Evolutionary conservation across 2,329 filamentous ascomycete genomes (phyloP).

Genomic region (Cryphonectria nitschkei): DNA sequence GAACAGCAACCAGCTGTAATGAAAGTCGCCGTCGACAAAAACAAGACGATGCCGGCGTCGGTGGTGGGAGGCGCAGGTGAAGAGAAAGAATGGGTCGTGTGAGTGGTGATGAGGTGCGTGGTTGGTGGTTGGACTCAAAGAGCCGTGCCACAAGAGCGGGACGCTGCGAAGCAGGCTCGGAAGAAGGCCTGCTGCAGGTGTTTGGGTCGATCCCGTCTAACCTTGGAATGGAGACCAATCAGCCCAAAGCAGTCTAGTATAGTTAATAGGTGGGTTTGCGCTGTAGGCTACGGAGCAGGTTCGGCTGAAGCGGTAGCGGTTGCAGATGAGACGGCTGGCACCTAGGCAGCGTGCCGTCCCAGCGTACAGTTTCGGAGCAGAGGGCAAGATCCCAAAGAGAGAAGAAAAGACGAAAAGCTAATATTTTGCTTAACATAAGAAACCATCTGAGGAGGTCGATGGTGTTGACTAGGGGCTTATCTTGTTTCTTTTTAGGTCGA

Average conservation of each 20-base stretch:
- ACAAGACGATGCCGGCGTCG: conserved; percentile 11
- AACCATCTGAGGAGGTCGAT: conserved; percentile 10
- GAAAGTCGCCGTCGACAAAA: conserved; percentile 12
- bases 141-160: conserved; percentile 13
- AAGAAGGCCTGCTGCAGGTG: conserved; percentile 14
- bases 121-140: conserved; percentile 17
- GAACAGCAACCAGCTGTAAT: not conserved
- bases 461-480: too few species aligned
- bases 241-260: conserved; percentile 8
- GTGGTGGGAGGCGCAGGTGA: conserved; percentile 5
- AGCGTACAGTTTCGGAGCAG: not conserved
- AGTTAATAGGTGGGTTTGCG: conserved; percentile 7
- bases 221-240: not conserved
- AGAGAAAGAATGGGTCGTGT: conserved; percentile 18
- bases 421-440: not conserved
- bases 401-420: not conserved
- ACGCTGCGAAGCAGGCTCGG: conserved; percentile 11
- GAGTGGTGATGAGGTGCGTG: conserved; percentile 6
- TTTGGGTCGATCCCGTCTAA: not conserved
- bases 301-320: conserved; percentile 11
- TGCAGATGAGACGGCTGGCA: not conserved
- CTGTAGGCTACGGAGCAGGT: conserved; percentile 3
- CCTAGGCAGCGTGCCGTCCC: not conserved
- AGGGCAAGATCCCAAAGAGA: not conserved
- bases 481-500: not conserved